Evolutionary conservation across 169 alveolate species (phyloP).

Genomic region (Gregarina niphandrodes): DNA sequence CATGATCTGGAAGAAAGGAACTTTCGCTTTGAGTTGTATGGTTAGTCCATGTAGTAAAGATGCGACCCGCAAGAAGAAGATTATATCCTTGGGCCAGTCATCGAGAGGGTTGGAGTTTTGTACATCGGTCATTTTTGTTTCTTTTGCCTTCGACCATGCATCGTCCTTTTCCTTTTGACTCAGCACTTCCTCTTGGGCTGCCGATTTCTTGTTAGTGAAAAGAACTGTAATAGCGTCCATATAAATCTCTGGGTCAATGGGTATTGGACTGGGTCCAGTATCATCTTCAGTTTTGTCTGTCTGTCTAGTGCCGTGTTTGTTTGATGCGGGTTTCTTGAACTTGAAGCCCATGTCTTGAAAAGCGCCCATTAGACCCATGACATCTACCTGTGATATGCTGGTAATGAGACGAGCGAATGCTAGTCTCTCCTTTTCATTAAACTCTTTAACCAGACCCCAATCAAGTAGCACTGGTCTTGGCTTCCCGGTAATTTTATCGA

Average conservation of each 20-base stretch:
- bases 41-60: conserved; percentile 47
- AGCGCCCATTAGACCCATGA: conserved; percentile 45
- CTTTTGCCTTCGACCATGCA: no score
- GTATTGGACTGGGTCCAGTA: no score
- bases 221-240: conserved; percentile 37
- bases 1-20: conserved; percentile 38
- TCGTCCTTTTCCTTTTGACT: background rate
- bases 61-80: conserved; percentile 43
- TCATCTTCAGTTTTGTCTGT: conserved; percentile 15
- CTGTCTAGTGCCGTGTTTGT: no score
- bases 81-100: conserved; percentile 46
- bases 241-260: conserved; percentile 45
- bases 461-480: conserved; percentile 40
- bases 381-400: conserved; percentile 33
- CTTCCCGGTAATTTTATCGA: conserved; percentile 10
- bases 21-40: conserved; percentile 31
- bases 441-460: conserved; percentile 48
- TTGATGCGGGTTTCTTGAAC: conserved; percentile 24
- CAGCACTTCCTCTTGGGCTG: conserved; percentile 1
- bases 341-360: conserved; percentile 53
- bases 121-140: no score
- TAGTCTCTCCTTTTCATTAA: conserved; percentile 25
- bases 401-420: conserved; percentile 42
- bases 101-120: conserved; percentile 41
- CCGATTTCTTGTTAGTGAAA: conserved; percentile 6